A percentile compares a stretch with the other conserved stretches of the same genome.
Evolutionary conservation across 1,139 yeast genomes (phyloP).

Genomic region (Nadsonia commutata): DNA sequence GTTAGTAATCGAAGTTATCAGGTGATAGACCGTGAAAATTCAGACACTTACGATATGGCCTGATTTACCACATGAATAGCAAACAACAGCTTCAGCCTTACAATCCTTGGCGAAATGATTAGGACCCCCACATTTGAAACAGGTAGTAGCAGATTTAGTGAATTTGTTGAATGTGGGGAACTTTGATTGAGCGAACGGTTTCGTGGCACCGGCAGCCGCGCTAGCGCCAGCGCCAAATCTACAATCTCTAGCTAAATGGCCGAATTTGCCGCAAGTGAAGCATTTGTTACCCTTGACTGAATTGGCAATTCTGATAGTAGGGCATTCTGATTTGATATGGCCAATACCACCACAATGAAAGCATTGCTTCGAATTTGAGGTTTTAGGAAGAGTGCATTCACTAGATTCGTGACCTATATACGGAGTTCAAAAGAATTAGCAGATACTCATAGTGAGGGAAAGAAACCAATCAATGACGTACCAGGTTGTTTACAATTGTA

Average conservation of each 20-base stretch:
- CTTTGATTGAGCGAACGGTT: conserved; percentile 48
- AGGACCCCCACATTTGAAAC: conserved; percentile 89
- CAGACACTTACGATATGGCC: conserved; percentile 43
- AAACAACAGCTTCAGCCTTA: conserved; percentile 60
- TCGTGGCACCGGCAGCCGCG: conserved; percentile 38
- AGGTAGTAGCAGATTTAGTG: conserved; percentile 39
- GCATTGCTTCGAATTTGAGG: conserved; percentile 73
- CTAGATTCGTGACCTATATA: conserved; percentile 70
- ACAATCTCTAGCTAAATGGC: conserved; percentile 63
- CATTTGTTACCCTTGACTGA: conserved; percentile 8
- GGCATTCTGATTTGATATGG: conserved; percentile 57
- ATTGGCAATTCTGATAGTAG: conserved; percentile 16
- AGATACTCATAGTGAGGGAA: not conserved
- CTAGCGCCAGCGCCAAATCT: conserved; percentile 20
- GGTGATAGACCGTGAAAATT: too few species aligned
- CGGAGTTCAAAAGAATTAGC: not conserved
- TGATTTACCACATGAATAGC: conserved; percentile 76
- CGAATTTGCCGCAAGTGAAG: conserved; percentile 53
- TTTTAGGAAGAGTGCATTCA: conserved; percentile 77
- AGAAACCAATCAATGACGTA: conserved; percentile 1
- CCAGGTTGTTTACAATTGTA: conserved; percentile 71
- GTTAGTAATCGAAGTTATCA: too few species aligned
- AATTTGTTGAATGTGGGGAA: conserved; percentile 10
- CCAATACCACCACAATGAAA: conserved; percentile 64
- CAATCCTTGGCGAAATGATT: conserved; percentile 89